Evolutionary conservation across 306 rosid genomes (phyloP).

Genomic region (Rosa chinensis): DNA sequence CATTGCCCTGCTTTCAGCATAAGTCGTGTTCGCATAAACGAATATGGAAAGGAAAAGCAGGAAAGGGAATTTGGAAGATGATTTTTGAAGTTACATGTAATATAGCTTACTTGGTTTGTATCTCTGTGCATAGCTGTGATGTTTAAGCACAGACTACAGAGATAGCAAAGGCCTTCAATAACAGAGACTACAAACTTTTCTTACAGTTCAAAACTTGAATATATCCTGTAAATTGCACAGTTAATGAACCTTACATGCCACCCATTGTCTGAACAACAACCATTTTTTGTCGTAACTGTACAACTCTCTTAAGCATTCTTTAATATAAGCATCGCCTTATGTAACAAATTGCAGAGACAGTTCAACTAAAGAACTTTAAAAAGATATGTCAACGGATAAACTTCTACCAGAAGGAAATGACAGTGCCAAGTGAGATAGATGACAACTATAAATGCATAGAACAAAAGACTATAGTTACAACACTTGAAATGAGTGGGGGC

Average conservation of each 20-base stretch:
- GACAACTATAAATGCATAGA: conserved; percentile 27
- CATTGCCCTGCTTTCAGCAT: background rate
- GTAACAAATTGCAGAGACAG: background rate
- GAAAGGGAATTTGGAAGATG: background rate
- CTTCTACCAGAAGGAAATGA: conserved; percentile 18
- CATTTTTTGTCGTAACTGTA: background rate
- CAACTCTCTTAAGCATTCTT: background rate
- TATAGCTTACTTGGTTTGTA: background rate
- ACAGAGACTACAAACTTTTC: background rate
- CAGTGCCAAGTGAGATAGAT: background rate
- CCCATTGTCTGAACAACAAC: conserved; percentile 1
- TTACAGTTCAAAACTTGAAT: background rate
- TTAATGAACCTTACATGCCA: background rate
- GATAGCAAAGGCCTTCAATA: background rate
- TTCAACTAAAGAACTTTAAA: background rate
- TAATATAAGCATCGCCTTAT: background rate
- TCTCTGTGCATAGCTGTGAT: background rate
- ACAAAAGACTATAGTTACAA: conserved; percentile 23
- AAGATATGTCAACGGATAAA: background rate
- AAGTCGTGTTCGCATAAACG: background rate
- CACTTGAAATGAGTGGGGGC: conserved; percentile 4
- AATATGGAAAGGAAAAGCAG: background rate
- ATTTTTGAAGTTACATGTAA: background rate
- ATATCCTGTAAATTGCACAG: background rate
- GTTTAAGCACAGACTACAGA: background rate